Base-by-base conservation (phyloP, 495 filamentous ascomycete genomes). In the Penicillium maclennaniae region DNA sequence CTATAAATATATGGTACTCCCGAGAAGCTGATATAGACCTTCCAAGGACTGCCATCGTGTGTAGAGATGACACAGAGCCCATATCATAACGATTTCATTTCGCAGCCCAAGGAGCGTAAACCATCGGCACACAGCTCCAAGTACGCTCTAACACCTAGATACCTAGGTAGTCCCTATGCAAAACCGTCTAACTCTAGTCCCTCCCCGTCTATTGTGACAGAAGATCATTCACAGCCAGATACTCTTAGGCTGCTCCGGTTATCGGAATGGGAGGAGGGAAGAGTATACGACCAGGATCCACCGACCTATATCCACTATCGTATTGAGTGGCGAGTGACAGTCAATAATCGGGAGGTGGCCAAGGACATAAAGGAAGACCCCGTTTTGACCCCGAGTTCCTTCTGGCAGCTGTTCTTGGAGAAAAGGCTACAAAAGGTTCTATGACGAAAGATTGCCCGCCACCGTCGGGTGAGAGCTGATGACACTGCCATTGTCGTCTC, bases 241-340 rank as follows among this genome's bases (percentile, higher is more conserved):
- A 25, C 49, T 46, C 45, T 49, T 16, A 49, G 25, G 16, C 39
- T 48, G 6, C 45, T 61, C 1, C 31, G 26, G 43, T 17, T 51
- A 15, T 52, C 25, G 25, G 50, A 62, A 20, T 63, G 43, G 60
- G 47, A 63, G 14, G 51, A 63, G 14, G 50, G 49, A 48, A 55
- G 21, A 43, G 28, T 19, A 10, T 71, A 71, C 23, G 42, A 68
- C 47, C 55, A 68, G 46, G 43, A 66, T 34, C 51, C 55, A 45
- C 62, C 62, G 38, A 65, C 20, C 47, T 68, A 39, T 55, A 57
- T 71, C 47, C 60, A 68, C 54, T 73, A 73, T 47, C 58, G 53
- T 25, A 71, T 71, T 46, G 60, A 71, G 46, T 71, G 58, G 66
- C 66, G 66, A 53, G 49, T 69, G 8, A 55, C 36, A 6, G 34